Base-by-base conservation (phyloP, 1,284 basidiomycete genomes). In the Cryptococcus neoformans region DNA sequence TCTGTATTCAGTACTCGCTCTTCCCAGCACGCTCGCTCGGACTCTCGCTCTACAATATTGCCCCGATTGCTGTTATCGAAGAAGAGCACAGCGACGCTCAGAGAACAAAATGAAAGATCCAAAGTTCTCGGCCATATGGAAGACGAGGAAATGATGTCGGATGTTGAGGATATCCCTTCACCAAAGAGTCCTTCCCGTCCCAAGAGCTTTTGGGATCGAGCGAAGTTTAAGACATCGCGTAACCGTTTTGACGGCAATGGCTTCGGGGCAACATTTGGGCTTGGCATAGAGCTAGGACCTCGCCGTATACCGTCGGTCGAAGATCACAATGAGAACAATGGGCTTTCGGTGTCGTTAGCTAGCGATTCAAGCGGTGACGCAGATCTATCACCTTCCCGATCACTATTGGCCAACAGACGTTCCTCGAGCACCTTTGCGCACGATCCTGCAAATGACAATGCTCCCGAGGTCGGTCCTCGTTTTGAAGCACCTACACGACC, bases 281-380 rank as follows among this genome's bases (percentile, higher is more conserved):
- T 51, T 4, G 56, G 58, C 11, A 49, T 63, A 6, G 58, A 59
- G 6, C 41, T 62, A 11, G 57, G 60, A 46, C 55, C 58, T 21
- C 48, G 51, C 47, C 49, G 54, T 39, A 44, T 37, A 5, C 44
- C 49, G 11, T 37, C 4, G 10, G 47, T 17, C 12, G 51, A 11
- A 55, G 28, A 9, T 44, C n/a, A 16, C 6, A 54, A 36, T 6
- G 52, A 59, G 9, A 38, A 46, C 9, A 34, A 54, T 16, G 57
- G 54, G 37, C 52, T 62, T 8, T 40, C 60, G 6, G 37, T 58
- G 11, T 60, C 64, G 0, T 36, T 62, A 4, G 61, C 59, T 7
- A 62, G 62, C 46, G 62, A 63, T 14, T 66, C 64, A 0, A 62
- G 62, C 40, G 57, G 55, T 40, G 62, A 63, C 11, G 45, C 59